phyloP scores from a whole-genome alignment of 129 eudicot genomes.

The Tanacetum coccineum region DNA sequence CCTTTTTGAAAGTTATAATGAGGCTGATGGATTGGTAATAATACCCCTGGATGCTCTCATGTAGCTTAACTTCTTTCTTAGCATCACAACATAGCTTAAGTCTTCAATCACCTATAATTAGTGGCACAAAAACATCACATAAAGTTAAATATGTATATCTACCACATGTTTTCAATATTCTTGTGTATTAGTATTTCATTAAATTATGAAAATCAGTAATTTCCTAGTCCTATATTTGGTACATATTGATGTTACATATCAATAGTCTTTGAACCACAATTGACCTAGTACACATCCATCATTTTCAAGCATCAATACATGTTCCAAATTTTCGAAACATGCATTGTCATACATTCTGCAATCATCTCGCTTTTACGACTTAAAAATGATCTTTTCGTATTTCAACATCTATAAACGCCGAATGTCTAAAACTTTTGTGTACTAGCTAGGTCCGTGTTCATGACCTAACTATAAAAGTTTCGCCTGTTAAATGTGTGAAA shows the following conservation, averaged over 20 bases:
- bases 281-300: neutral
- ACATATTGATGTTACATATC: constrained; percentile 20
- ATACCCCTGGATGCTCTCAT: constrained; percentile 97
- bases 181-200: too few relatives aligned
- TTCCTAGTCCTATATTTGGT: constrained; percentile 4
- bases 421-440: too few relatives aligned
- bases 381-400: constrained; percentile 2
- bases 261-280: constrained; percentile 8
- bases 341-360: neutral
- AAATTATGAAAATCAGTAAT: too few relatives aligned
- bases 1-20: constrained; percentile 58
- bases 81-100: constrained; percentile 79
- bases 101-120: constrained; percentile 71
- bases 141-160: too few relatives aligned
- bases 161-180: neutral
- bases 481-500: too few relatives aligned
- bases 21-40: constrained; percentile 93
- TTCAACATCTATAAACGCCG: too few relatives aligned
- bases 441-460: too few relatives aligned
- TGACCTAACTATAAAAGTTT: too few relatives aligned
- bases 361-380: neutral
- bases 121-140: neutral
- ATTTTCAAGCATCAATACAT: constrained; percentile 24
- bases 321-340: constrained; percentile 9
- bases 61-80: constrained; percentile 75